Evolutionary conservation across 2,329 filamentous ascomycete genomes (phyloP), one percentile per base, ranked within the genome.

Genomic region (Fusarium nurragi): DNA sequence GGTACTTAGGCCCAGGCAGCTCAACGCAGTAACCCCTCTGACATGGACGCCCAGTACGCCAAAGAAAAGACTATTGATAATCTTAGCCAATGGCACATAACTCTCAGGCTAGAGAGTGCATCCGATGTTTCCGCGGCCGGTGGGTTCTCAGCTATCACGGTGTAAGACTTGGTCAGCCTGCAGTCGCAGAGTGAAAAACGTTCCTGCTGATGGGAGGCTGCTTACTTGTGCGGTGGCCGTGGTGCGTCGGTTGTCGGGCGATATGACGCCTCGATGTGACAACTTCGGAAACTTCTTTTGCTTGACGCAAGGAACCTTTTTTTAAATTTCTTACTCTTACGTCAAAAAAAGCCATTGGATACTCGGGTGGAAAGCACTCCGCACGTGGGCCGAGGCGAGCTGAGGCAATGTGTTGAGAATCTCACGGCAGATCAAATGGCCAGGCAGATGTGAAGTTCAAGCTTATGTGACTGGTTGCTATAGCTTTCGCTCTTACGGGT

Each of bases 21-120:
- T 34, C 16, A 5, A 7, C 11, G 9, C n/a, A 37, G 30, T 19
- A 34, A 5, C 32, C 34, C 28, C 54, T 55, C 11, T 26, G 44
- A 11, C 40, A 37, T 43, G 7, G 16, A n/a, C 32, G 25, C 25
- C 25, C 25, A 26, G n/a, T n/a, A 34, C 32, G 32, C 32, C 13
- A 41, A 32, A 36, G 16, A 34, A 60, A 37, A 54, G n/a, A 43
- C 36, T 54, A 34, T 28, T 30, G 45, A 38, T 37, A 47, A 48
- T 45, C 56, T 43, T 62, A 57, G 46, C 50, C 61, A 61, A 65
- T 61, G 61, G 57, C 21, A 65, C 61, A 62, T 46, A 46, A 25
- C 13, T 25, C 30, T 22, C 6, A 39, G 11, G 39, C 21, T 28
- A 47, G 21, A 40, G 25, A 16, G 14, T 16, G 3, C 16, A 47